Conservation (phyloP, 805 yeast genomes). For the Wickerhamomyces subpelliculosus region DNA sequence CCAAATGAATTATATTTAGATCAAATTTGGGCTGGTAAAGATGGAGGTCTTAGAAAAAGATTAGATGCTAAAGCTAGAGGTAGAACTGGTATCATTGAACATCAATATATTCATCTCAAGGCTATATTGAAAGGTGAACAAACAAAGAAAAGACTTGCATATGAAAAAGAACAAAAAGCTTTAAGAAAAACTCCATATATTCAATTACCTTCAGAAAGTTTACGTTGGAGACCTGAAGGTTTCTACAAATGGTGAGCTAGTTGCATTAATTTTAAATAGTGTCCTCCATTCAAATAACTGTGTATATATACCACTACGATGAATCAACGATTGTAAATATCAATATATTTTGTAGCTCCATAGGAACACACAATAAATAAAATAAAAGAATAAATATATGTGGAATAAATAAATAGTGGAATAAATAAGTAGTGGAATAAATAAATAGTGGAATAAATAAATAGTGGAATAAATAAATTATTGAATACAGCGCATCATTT, state of each 20-base stretch:
- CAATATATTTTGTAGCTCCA: no score
- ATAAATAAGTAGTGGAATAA: background rate
- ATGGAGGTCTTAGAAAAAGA: conserved; percentile 66
- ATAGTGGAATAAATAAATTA: background rate
- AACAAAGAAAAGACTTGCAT: conserved; percentile 52
- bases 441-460: background rate
- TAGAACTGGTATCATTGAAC: conserved; percentile 70
- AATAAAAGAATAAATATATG: no score
- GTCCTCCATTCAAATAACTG: background rate
- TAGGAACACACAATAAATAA: no score
- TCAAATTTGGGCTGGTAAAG: conserved; percentile 89
- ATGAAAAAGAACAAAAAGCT: conserved; percentile 48
- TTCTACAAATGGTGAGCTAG: conserved; percentile 50
- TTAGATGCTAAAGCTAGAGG: conserved; percentile 87
- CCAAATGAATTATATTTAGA: conserved; percentile 61
- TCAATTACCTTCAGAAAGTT: conserved; percentile 36
- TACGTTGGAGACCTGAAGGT: conserved; percentile 44
- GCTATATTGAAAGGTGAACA: conserved; percentile 65
- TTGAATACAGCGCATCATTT: background rate
- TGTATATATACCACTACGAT: conserved; percentile 4
- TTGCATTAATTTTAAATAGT: no score
- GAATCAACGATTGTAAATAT: conserved; percentile 10
- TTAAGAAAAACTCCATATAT: conserved; percentile 45
- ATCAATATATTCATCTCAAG: conserved; percentile 74
- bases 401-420: no score